Conservation (phyloP, 345 rosid genomes). For the Salix udensis region DNA sequence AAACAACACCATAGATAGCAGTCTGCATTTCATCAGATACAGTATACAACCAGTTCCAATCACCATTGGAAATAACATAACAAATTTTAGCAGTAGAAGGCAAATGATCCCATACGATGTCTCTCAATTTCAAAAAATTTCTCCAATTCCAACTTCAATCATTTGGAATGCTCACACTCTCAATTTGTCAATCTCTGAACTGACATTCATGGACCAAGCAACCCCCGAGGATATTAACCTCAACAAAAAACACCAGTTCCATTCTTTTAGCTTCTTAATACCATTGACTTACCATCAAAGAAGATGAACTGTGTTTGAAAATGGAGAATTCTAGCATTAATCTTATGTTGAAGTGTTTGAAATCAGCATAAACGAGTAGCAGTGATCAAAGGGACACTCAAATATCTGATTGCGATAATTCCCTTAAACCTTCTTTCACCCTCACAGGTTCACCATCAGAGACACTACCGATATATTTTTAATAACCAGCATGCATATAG, state of each 20-base stretch:
- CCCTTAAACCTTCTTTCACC: not conserved
- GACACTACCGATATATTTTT: not conserved
- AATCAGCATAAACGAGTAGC: not conserved
- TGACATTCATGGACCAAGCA: not conserved
- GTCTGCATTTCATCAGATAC: not conserved
- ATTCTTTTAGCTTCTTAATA: not conserved
- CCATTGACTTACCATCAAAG: not conserved
- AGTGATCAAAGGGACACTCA: not conserved
- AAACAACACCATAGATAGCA: not conserved
- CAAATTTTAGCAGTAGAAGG: not conserved
- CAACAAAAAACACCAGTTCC: not conserved
- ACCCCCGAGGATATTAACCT: not conserved
- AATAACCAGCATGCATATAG: not conserved
- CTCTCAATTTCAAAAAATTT: not conserved
- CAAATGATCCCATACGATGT: not conserved
- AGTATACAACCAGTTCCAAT: not conserved
- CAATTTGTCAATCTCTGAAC: not conserved
- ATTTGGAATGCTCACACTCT: not conserved
- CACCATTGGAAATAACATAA: not conserved
- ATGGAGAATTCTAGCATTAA: not conserved
- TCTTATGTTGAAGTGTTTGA: not conserved
- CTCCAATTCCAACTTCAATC: not conserved
- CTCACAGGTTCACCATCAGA: not conserved
- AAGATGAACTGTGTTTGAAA: not conserved
- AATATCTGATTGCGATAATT: not conserved